These are phyloP conservation scores for Logfia minima DNA, from an alignment of 129 eudicot genomes.

Conservation along the genomic window DNA sequence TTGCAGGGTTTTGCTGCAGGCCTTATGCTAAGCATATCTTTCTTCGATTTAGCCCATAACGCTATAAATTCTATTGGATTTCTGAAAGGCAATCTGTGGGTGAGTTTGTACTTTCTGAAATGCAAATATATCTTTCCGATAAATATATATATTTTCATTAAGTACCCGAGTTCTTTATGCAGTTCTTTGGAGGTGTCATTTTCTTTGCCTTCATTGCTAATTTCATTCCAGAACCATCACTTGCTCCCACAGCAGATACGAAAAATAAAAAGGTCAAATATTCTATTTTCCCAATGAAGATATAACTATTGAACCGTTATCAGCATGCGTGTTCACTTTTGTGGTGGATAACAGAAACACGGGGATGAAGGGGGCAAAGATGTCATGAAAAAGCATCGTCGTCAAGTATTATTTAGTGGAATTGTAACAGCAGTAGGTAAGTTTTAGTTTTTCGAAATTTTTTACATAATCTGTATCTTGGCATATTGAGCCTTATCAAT, in stretches of 20 bases:
- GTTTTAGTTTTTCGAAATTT: conserved; percentile 12
- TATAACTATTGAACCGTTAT: conserved; percentile 1
- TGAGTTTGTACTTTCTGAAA: conserved; percentile 31
- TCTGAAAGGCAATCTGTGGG: conserved; percentile 95
- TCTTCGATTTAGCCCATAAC: conserved; percentile 96
- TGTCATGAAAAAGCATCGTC: conserved; percentile 90
- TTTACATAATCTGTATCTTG: neutral
- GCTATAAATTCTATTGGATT: conserved; percentile 94
- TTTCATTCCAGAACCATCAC: conserved; percentile 95
- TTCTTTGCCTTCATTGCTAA: conserved; percentile 85
- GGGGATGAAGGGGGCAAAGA: conserved; percentile 77
- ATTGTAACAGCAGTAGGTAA: conserved; percentile 93
- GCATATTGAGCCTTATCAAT: neutral
- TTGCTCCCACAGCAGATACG: conserved; percentile 61
- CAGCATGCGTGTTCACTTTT: conserved; percentile 21
- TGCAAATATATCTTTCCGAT: conserved; percentile 7
- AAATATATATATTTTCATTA: neutral
- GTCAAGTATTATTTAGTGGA: conserved; percentile 96
- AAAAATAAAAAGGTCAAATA: conserved; percentile 71
- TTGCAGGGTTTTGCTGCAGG: conserved; percentile 99
- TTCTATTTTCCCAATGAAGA: neutral
- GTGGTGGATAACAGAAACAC: conserved; percentile 52
- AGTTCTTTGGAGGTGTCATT: conserved; percentile 98
- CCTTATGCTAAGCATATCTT: conserved; percentile 98
- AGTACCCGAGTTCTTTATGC: conserved; percentile 21